Percentiles rank a stretch among this genome's conserved stretches.
Evolutionary conservation across 768 basidiomycete species (phyloP).

Genomic region (Terana coerulea): DNA sequence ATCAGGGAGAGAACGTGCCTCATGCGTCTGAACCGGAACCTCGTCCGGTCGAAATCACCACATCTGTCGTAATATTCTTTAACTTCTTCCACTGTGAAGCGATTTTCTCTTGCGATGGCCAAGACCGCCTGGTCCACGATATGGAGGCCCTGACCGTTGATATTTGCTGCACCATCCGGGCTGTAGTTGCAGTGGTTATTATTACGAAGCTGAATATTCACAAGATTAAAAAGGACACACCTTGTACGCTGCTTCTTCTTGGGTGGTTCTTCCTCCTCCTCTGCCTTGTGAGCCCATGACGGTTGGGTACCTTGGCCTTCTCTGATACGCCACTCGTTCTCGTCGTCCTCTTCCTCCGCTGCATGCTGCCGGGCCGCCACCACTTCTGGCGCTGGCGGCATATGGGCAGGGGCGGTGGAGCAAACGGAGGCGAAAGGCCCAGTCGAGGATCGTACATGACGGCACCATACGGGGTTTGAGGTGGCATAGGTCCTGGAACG

Average conservation of each 20-base stretch:
- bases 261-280: slow-evolving; percentile 32
- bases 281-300: slow-evolving; percentile 57
- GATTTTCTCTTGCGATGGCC: slow-evolving; percentile 64
- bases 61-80: slow-evolving; percentile 73
- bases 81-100: slow-evolving; percentile 75
- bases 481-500: not conserved
- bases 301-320: slow-evolving; percentile 61
- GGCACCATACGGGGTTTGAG: not conserved
- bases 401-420: not conserved
- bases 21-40: slow-evolving; percentile 64
- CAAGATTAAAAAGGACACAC: not conserved
- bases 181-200: too few relatives aligned
- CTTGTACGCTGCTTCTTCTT: slow-evolving; percentile 31
- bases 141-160: slow-evolving; percentile 49
- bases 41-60: slow-evolving; percentile 67
- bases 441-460: slow-evolving; percentile 1
- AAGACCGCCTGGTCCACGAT: slow-evolving; percentile 62
- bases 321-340: slow-evolving; percentile 63
- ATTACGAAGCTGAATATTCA: too few relatives aligned
- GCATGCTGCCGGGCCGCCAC: slow-evolving; percentile 39
- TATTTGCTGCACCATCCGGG: too few relatives aligned
- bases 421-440: not conserved
- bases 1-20: slow-evolving; percentile 36
- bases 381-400: slow-evolving; percentile 21
- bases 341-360: slow-evolving; percentile 59